These are phyloP conservation scores for Pisolithus orientalis DNA, from an alignment of 768 basidiomycete genomes.

Conservation along the genomic window DNA sequence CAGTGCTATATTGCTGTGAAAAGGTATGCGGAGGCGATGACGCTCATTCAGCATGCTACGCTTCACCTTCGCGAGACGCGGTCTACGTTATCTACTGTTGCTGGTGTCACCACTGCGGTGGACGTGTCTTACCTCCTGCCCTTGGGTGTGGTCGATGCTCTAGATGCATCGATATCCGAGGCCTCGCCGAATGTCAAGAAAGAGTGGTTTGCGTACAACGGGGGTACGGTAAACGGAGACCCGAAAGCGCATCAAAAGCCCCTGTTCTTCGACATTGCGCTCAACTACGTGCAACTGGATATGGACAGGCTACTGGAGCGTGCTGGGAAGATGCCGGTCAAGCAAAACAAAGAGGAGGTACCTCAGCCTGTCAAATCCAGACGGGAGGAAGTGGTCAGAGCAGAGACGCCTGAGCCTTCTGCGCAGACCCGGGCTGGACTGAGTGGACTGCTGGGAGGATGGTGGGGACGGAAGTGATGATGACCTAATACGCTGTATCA, in stretches of 20 bases:
- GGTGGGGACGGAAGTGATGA: slow-evolving; percentile 56
- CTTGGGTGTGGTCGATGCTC: slow-evolving; percentile 33
- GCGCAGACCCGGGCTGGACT: slow-evolving; percentile 48
- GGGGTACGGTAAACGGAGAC: slow-evolving; percentile 46
- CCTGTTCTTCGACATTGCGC: slow-evolving; percentile 88
- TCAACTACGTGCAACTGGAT: slow-evolving; percentile 86
- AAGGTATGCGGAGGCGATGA: slow-evolving; percentile 66
- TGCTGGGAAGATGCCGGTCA: slow-evolving; percentile 50
- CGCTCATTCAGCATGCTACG: slow-evolving; percentile 62
- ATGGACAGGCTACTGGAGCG: slow-evolving; percentile 69
- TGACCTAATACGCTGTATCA: neutral
- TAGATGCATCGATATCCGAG: slow-evolving; percentile 46
- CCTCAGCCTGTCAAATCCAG: slow-evolving; percentile 42
- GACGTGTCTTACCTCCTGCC: slow-evolving; percentile 50
- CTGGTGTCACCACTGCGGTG: slow-evolving; percentile 34
- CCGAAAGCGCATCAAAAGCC: slow-evolving; percentile 67
- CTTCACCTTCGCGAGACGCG: slow-evolving; percentile 72
- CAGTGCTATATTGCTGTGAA: slow-evolving; percentile 66
- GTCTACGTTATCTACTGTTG: slow-evolving; percentile 43
- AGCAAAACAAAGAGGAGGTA: slow-evolving; percentile 9
- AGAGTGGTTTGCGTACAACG: slow-evolving; percentile 76
- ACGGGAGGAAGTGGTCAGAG: slow-evolving; percentile 44
- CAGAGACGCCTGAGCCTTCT: slow-evolving; percentile 43
- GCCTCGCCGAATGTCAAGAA: slow-evolving; percentile 53
- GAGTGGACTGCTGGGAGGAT: slow-evolving; percentile 66